phyloP scores from a whole-genome alignment of 2,329 filamentous ascomycete species.

The Cladosporium velox region DNA sequence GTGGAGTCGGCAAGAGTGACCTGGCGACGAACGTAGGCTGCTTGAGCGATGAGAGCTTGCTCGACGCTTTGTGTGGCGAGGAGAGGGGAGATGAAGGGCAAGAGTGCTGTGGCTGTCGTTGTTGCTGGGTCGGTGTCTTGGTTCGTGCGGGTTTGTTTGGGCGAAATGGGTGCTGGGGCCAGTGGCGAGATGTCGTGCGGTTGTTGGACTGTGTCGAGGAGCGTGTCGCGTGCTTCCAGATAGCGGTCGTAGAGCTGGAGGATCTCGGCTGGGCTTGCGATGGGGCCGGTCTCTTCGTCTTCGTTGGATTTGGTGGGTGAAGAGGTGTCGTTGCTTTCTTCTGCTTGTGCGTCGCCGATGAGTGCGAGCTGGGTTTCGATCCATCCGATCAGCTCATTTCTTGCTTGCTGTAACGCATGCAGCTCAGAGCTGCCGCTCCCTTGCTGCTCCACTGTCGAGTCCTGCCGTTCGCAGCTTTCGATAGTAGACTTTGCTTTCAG shows the following conservation, averaged over 20 bases:
- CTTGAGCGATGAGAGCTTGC: slow-evolving; percentile 32
- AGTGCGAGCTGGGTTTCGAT: slow-evolving; percentile 37
- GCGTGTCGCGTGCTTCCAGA: slow-evolving; percentile 28
- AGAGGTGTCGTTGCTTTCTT: slow-evolving; percentile 7
- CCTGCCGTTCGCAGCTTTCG: slow-evolving; percentile 19
- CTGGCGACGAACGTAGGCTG: slow-evolving; percentile 31
- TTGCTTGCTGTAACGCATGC: slow-evolving; percentile 33
- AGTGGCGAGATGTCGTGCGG: slow-evolving; percentile 5
- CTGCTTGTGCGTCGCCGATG: slow-evolving; percentile 32
- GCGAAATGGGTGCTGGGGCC: neutral
- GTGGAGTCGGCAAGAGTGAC: slow-evolving; percentile 29
- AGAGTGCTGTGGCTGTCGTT: slow-evolving; percentile 23
- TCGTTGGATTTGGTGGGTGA: slow-evolving; percentile 8
- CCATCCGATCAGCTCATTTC: slow-evolving; percentile 37
- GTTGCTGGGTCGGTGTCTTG: slow-evolving; percentile 21
- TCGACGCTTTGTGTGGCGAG: slow-evolving; percentile 27
- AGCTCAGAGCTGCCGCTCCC: slow-evolving; percentile 26
- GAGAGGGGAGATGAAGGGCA: slow-evolving; percentile 32
- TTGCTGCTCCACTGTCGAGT: slow-evolving; percentile 2
- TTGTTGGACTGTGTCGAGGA: slow-evolving; percentile 30
- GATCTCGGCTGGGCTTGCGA: slow-evolving; percentile 25
- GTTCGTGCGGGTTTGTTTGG: neutral
- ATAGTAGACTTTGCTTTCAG: slow-evolving; percentile 29
- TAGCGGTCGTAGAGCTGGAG: slow-evolving; percentile 34
- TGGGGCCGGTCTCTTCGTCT: neutral